Evolutionary conservation across 306 rosid genomes (phyloP), one percentile per base, ranked within the genome.

Genomic region (Medicago arabica): DNA sequence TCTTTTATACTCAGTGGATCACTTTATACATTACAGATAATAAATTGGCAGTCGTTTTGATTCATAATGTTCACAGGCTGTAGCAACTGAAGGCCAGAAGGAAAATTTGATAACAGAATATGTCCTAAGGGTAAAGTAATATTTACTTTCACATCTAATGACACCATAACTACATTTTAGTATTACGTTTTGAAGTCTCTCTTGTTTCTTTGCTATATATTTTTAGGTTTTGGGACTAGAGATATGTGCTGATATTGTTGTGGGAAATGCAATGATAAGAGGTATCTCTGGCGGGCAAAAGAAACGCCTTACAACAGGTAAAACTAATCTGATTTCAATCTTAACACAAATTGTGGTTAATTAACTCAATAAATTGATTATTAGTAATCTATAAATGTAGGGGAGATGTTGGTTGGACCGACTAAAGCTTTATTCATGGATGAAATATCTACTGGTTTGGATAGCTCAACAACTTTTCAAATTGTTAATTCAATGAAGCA

Each of bases 381-480:
- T 38, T 21, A 31, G 60, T 8, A 60, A 23, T 23, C 28, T 23
- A 39, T 38, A 2, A 41, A 53, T 34, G 54, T 40, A 88, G 92
- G 92, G 62, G 92, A 88, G 75, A 88, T 88, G 92, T 13, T 88
- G 58, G 92, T 88, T 55, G 92, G 92, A 71, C 92, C 92, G 7
- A 51, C 82, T 17, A 88, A 81, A 65, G 89, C 87, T 34, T 49
- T 86, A 38, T 84, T 88, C 78, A 88, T 88, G 92, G 92, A 88
- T 53, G 89, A 50, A 23, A 23, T 23, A 23, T 23, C 28, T 23
- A 23, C 28, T 23, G 28, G 28, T 23, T 23, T 23, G 28, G 92
- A 88, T 36, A 88, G 92, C 78, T 86, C 92, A 51, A 88, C 92
- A 36, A 86, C 92, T 15, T 80, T 44, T 21, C 89, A 86, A 44